phyloP scores from a whole-genome alignment of 176 grass and related monocot genomes.

The Musa acuminata region DNA sequence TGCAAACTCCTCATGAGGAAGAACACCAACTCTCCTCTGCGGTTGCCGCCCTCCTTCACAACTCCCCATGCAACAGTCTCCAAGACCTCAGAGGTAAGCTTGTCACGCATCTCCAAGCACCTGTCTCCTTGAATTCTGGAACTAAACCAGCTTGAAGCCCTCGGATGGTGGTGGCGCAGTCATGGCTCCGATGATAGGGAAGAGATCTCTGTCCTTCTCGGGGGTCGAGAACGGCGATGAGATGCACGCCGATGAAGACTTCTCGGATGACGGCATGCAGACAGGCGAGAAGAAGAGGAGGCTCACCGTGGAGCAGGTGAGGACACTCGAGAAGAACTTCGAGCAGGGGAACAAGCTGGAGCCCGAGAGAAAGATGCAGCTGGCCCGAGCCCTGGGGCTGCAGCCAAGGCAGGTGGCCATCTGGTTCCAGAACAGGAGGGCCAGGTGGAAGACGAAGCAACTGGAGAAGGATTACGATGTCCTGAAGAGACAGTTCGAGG shows the following conservation, averaged over 20 bases:
- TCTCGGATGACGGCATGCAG: background rate
- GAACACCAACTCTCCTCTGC: background rate
- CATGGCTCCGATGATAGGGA: background rate
- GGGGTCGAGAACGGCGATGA: background rate
- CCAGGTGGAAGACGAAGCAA: slow-evolving; percentile 13
- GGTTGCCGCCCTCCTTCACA: background rate
- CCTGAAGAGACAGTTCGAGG: background rate
- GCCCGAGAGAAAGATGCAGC: slow-evolving; percentile 12
- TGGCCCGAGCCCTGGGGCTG: slow-evolving; percentile 1
- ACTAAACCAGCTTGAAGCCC: background rate
- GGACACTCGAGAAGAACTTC: slow-evolving; percentile 10
- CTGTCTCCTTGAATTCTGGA: background rate
- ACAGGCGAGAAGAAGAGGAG: slow-evolving; percentile 11
- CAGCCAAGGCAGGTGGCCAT: slow-evolving; percentile 16
- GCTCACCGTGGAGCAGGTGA: slow-evolving; percentile 9
- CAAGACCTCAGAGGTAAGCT: background rate
- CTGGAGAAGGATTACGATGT: slow-evolving; percentile 11
- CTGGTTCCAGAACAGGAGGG: slow-evolving; percentile 14
- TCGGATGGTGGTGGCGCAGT: background rate
- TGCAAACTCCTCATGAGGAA: slow-evolving; percentile 1
- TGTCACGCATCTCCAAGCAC: background rate
- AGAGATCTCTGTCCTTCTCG: slow-evolving; percentile 1
- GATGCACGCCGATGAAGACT: background rate
- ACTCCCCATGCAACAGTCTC: background rate
- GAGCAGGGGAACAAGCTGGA: slow-evolving; percentile 15